Evolutionary conservation across 1,284 basidiomycete genomes (phyloP).

Genomic region (Malassezia globosa): DNA sequence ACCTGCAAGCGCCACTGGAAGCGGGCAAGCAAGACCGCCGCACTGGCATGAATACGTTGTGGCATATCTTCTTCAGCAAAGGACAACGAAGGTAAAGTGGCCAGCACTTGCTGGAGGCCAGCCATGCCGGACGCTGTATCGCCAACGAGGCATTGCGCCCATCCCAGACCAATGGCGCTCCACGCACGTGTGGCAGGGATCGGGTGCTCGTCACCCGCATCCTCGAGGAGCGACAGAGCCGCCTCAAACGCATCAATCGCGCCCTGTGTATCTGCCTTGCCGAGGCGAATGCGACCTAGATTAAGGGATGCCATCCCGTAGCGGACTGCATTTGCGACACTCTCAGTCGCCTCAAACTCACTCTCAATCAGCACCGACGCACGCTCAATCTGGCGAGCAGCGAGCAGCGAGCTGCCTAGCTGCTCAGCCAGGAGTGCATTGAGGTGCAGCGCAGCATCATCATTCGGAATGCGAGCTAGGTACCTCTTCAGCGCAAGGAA

Average conservation of each 20-base stretch:
- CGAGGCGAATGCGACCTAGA: constrained; percentile 64
- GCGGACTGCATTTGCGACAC: constrained; percentile 60
- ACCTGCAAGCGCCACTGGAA: constrained; percentile 63
- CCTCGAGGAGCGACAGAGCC: constrained; percentile 60
- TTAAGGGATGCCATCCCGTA: constrained; percentile 75
- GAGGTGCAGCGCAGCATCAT: constrained; percentile 70
- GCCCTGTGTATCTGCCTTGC: constrained; percentile 54
- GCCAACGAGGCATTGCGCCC: constrained; percentile 14
- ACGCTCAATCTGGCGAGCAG: constrained; percentile 55
- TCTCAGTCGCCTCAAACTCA: constrained; percentile 76
- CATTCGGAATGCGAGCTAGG: constrained; percentile 58
- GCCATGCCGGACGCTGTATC: constrained; percentile 7
- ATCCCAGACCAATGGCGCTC: constrained; percentile 18
- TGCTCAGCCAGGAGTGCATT: constrained; percentile 75
- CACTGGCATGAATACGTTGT: constrained; percentile 58
- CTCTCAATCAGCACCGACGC: constrained; percentile 68
- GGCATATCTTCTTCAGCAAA: not conserved
- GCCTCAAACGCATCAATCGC: constrained; percentile 64
- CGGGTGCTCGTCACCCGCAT: constrained; percentile 49
- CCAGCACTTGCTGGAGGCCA: constrained; percentile 11
- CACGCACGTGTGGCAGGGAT: constrained; percentile 8
- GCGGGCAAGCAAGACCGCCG: constrained; percentile 68
- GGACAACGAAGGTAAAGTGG: constrained; percentile 1
- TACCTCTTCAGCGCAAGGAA: constrained; percentile 72
- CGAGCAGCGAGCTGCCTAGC: constrained; percentile 61